phyloP scores from a whole-genome alignment of 1,284 basidiomycete genomes.

The Thelephora terrestris region DNA sequence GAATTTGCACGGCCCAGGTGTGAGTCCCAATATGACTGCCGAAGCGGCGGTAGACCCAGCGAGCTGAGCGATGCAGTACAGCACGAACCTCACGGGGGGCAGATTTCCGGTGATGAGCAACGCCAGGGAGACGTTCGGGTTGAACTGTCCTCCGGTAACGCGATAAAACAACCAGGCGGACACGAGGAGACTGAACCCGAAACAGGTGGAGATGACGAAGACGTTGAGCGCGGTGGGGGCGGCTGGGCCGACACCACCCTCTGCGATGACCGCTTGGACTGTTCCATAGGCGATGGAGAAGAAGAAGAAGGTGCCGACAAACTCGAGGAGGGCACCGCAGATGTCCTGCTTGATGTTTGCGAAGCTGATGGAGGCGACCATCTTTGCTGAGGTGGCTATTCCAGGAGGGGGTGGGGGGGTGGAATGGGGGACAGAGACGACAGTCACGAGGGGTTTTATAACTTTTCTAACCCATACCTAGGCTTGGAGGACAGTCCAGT shows the following conservation, averaged over 20 bases:
- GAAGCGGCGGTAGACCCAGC: conserved; percentile 53
- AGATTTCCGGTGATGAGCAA: conserved; percentile 52
- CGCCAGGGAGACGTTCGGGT: conserved; percentile 58
- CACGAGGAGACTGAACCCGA: conserved; percentile 56
- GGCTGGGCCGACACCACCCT: conserved; percentile 10
- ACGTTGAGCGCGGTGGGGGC: conserved; percentile 15
- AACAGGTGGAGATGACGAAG: conserved; percentile 47
- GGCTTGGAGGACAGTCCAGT: too few relatives aligned
- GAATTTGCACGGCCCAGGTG: conserved; percentile 47
- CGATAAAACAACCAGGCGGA: conserved; percentile 70
- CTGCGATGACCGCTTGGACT: conserved; percentile 36
- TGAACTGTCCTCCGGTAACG: conserved; percentile 62
- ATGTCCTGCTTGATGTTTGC: conserved; percentile 24
- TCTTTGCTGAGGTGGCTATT: too few relatives aligned
- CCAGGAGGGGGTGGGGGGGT: too few relatives aligned
- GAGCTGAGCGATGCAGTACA: conserved; percentile 56
- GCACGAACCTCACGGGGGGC: conserved; percentile 46
- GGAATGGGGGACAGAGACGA: too few relatives aligned
- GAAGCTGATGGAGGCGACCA: too few relatives aligned
- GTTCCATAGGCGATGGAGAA: conserved; percentile 53
- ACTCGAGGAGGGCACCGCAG: conserved; percentile 41
- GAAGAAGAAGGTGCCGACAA: conserved; percentile 48
- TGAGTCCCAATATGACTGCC: conserved; percentile 49
- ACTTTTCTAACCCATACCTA: too few relatives aligned
- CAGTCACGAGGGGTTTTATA: too few relatives aligned